These are phyloP conservation scores for Zygosaccharomyces kombuchaensis DNA, from an alignment of 805 yeast species.

Conservation along the genomic window DNA sequence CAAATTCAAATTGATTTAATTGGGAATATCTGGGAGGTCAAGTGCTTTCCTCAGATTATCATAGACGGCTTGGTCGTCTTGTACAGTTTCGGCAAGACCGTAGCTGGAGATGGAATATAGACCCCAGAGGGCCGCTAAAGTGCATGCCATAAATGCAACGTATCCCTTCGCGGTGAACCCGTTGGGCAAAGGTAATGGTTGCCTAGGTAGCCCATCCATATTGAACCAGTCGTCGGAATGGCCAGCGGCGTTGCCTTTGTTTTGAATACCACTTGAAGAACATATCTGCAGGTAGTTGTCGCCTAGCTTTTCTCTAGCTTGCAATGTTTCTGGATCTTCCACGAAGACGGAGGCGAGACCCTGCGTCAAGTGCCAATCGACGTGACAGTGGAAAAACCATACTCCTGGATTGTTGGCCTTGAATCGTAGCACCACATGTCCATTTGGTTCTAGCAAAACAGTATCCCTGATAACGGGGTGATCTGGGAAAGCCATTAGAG, in stretches of 20 bases:
- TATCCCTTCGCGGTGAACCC: slow-evolving; percentile 74
- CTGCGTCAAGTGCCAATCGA: slow-evolving; percentile 81
- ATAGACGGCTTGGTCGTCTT: slow-evolving; percentile 43
- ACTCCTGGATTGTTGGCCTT: slow-evolving; percentile 86
- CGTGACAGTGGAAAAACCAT: slow-evolving; percentile 92
- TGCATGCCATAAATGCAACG: slow-evolving; percentile 53
- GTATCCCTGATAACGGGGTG: slow-evolving; percentile 70
- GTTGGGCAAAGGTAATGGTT: slow-evolving; percentile 56
- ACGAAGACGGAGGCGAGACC: slow-evolving; percentile 69
- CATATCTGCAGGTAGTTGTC: slow-evolving; percentile 50
- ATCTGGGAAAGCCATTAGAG: slow-evolving; percentile 45
- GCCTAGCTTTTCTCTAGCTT: slow-evolving; percentile 42
- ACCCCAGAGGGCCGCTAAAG: slow-evolving; percentile 56
- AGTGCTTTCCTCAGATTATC: slow-evolving; percentile 38
- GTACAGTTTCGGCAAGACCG: slow-evolving; percentile 60
- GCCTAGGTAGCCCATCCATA: slow-evolving; percentile 56
- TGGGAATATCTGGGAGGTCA: slow-evolving; percentile 23
- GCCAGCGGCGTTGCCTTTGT: slow-evolving; percentile 73
- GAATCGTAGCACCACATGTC: slow-evolving; percentile 66
- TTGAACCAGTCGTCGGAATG: slow-evolving; percentile 50
- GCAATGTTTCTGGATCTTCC: slow-evolving; percentile 61
- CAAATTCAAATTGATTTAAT: not conserved
- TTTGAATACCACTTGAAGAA: slow-evolving; percentile 41
- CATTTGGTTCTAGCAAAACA: slow-evolving; percentile 59
- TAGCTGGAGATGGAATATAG: slow-evolving; percentile 53